These are phyloP conservation scores for Blastobotrys indianensis DNA, from an alignment of 1,139 yeast genomes.

Conservation along the genomic window DNA sequence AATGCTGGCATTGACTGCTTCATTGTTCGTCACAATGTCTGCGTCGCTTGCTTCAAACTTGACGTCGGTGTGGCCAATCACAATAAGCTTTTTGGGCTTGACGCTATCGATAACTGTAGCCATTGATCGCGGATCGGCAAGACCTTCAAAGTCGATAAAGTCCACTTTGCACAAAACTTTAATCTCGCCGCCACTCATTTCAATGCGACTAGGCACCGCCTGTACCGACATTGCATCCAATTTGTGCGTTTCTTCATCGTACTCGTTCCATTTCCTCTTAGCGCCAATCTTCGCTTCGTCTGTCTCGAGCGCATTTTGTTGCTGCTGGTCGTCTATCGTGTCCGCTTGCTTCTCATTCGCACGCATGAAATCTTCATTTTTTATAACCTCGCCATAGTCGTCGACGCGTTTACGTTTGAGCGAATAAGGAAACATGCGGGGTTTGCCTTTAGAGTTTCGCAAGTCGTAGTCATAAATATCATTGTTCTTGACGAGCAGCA, in stretches of 20 bases:
- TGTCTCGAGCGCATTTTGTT: neutral
- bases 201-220: constrained; percentile 48
- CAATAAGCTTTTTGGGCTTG: constrained; percentile 69
- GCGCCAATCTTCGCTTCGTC: constrained; percentile 34
- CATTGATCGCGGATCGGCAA: constrained; percentile 79
- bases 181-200: constrained; percentile 36
- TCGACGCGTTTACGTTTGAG: constrained; percentile 57
- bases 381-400: constrained; percentile 77
- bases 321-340: neutral
- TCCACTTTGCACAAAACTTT: constrained; percentile 64
- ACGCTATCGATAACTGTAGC: constrained; percentile 72
- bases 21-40: constrained; percentile 29
- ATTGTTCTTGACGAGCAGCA: constrained; percentile 33
- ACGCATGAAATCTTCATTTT: constrained; percentile 53
- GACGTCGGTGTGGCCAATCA: constrained; percentile 30
- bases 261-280: constrained; percentile 34
- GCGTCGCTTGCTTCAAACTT: constrained; percentile 14
- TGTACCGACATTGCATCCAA: constrained; percentile 48
- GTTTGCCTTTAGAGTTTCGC: constrained; percentile 54
- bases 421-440: constrained; percentile 73
- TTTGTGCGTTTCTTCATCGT: constrained; percentile 38
- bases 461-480: constrained; percentile 53
- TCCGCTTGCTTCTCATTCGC: constrained; percentile 14
- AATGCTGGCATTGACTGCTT: constrained; percentile 49
- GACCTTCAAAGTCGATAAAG: constrained; percentile 76